These are phyloP conservation scores for Pleochaeta shiraiana DNA, from an alignment of 2,329 filamentous ascomycete species.

Conservation along the genomic window DNA sequence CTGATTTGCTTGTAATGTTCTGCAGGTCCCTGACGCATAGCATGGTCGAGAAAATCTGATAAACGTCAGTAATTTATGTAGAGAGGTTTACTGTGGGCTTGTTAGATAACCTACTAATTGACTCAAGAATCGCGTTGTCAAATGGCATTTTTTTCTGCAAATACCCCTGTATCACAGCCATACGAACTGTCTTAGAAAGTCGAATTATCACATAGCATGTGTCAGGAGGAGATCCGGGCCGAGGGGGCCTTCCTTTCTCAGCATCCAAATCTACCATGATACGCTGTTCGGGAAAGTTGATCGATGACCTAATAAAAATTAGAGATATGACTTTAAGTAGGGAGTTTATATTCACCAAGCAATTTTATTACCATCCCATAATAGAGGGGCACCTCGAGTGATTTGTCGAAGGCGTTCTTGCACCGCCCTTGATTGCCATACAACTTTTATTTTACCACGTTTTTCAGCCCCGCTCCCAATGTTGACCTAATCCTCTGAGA, in stretches of 20 bases:
- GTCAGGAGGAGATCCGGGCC: constrained; percentile 18
- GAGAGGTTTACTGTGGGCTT: constrained; percentile 4
- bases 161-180: constrained; percentile 44
- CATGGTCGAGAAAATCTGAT: constrained; percentile 67
- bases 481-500: constrained; percentile 28
- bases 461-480: constrained; percentile 43
- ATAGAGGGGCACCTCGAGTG: constrained; percentile 27
- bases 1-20: constrained; percentile 48
- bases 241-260: constrained; percentile 24
- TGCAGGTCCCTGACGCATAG: constrained; percentile 61
- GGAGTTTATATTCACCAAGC: constrained; percentile 41
- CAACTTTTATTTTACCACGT: constrained; percentile 43
- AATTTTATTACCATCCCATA: constrained; percentile 68
- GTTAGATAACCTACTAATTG: constrained; percentile 36
- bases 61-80: background rate
- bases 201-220: constrained; percentile 38
- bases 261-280: constrained; percentile 51
- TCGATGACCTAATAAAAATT: constrained; percentile 14
- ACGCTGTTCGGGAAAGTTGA: constrained; percentile 28
- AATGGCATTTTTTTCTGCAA: constrained; percentile 36
- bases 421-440: constrained; percentile 47
- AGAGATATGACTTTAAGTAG: background rate
- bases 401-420: constrained; percentile 30
- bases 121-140: constrained; percentile 48
- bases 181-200: constrained; percentile 43